Base-by-base conservation (phyloP, 768 basidiomycete species). In the Coprinopsis sp. region DNA sequence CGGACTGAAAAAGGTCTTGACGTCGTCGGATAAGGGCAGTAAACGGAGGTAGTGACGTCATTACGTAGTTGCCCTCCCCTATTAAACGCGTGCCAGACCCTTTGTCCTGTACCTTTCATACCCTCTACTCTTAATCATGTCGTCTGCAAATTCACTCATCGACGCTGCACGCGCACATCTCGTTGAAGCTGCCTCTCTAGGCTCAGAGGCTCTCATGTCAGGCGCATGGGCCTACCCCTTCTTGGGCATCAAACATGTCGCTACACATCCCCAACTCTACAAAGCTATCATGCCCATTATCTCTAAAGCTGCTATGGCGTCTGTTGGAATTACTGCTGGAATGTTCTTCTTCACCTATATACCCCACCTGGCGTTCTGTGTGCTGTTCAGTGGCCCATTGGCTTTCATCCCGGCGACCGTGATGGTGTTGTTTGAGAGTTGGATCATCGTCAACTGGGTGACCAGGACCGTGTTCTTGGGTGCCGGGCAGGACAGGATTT, bases 301-400 rank as follows among this genome's bases (percentile, higher is more conserved):
- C 40, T 37, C 65, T 43, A 76, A 72, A 53, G 67, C 67, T 13
- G 54, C 72, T 13, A 4, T 60, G 22, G 54, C 66, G 23, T 73
- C 73, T 4, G 52, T 66, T 29, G 62, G 58, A 3, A 66, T 75
- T 37, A 74, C 75, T 30, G 50, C 50, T 19, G 64, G 58, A n/a
- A 55, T 82, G 53, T 79, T 82, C 54, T 60, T 73, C 54, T 73
- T 80, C 64, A 76, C 77, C 16, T 87, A 82, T 64, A 54, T 84
- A 7, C 85, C 85, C 2, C 82, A 84, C 56, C 76, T 81, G 28
- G 81, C 79, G 33, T 59, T 86, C 37, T 77, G 83, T 30, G 74
- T 80, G 2, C 52, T 84, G 44, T 70, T 86, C 54, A 75, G 76
- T 0, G 85, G 84, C 1, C 82, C 83, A 4, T 69, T 86, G 22